Base-by-base conservation (phyloP, 441 rosid species). In the Pelargonium myrrhifolium region DNA sequence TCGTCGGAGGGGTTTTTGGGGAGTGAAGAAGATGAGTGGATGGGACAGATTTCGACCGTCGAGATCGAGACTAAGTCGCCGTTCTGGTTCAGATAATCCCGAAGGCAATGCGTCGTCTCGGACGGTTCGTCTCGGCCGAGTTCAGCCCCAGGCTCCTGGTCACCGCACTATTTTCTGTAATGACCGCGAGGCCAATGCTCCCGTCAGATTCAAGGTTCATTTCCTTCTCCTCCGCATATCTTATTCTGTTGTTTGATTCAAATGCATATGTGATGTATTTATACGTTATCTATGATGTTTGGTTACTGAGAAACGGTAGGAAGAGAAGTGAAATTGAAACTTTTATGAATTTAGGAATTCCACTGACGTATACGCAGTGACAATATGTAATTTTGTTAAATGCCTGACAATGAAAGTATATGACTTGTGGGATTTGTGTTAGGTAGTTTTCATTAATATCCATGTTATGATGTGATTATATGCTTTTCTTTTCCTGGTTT, bases 141-240 rank as follows among this genome's bases (percentile, higher is more conserved):
- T 56, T 56, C 62, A 56, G 62, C 62, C 62, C 62, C 62, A 21
- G 62, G 62, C 62, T 21, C 62, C 62, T 21, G 62, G 62, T 56
- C n/a, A 21, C 62, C 62, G 62, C 14, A 56, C 62, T 11, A 56
- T 56, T 26, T 56, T 9, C 62, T 56, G 62, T 15, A 56, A 56
- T 22, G 62, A 56, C 31, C 62, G 62, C 24, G 62, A 56, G 31
- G 62, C 62, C 26, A 56, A 56, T 56, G 62, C 62, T 3, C 62
- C 62, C 11, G 62, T 56, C 62, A 21, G 62, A 56, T 56, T 56
- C 26, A 56, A 56, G 62, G 62, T 56, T 51, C 31, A 22, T 56
- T 56, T 56, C 24, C 62, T 21, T 55, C 61, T 55, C 10, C 7
- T 17, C 22, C 61, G 28, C 62, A 22, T 56, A 26, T 12, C 62